Conservation (phyloP, 108 stramenopile genomes). For the Cyclotella baltica region DNA sequence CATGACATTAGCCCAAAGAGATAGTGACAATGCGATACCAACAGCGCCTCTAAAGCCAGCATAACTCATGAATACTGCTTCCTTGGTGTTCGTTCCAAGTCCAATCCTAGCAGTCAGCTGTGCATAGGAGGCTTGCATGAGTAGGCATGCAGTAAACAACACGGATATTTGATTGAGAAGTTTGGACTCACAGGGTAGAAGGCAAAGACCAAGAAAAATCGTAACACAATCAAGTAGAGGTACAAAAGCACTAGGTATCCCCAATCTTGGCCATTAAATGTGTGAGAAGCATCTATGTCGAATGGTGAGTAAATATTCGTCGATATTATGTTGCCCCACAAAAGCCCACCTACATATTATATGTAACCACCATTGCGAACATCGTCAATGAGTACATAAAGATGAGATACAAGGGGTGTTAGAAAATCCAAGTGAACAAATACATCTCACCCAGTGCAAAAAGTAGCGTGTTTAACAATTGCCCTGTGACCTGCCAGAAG, state of each 20-base stretch:
- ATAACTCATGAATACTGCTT: slow-evolving; percentile 41
- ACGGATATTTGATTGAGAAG: too few species aligned
- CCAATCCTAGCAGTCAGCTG: too few species aligned
- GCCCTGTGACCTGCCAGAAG: slow-evolving; percentile 85
- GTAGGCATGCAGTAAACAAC: slow-evolving; percentile 9
- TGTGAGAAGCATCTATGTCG: neutral
- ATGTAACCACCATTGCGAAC: neutral
- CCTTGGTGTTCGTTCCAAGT: slow-evolving; percentile 38
- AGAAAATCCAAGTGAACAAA: neutral
- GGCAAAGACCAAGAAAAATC: slow-evolving; percentile 42
- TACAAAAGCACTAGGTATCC: slow-evolving; percentile 41
- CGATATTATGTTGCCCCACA: slow-evolving; percentile 74
- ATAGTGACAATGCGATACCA: slow-evolving; percentile 47
- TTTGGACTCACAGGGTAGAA: slow-evolving; percentile 34
- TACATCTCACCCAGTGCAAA: slow-evolving; percentile 83
- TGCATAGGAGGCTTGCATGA: too few species aligned
- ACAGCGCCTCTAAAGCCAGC: slow-evolving; percentile 53
- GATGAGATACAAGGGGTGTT: neutral
- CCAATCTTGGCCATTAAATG: slow-evolving; percentile 16
- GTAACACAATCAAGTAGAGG: slow-evolving; percentile 26
- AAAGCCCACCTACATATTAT: neutral
- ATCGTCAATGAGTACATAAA: neutral
- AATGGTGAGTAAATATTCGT: slow-evolving; percentile 12
- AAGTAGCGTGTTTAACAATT: slow-evolving; percentile 90
- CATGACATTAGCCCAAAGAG: slow-evolving; percentile 20